phyloP scores from a whole-genome alignment of 2,329 filamentous ascomycete species.

The Gaeumannomyces tritici region DNA sequence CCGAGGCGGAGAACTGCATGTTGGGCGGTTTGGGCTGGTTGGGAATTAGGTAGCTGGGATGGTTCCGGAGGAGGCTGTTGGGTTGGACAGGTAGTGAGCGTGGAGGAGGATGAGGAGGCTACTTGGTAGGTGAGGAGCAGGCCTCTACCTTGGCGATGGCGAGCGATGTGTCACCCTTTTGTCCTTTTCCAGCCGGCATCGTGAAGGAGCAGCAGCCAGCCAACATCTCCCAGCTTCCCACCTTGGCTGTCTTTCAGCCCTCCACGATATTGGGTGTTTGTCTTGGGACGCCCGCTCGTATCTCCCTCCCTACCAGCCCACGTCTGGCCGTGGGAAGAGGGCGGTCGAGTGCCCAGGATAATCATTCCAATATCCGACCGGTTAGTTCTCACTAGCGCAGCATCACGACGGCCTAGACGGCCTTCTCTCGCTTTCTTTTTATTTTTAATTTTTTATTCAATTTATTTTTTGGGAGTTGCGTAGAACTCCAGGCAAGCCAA shows the following conservation, averaged over 20 bases:
- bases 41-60: too few relatives aligned
- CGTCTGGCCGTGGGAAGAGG: neutral
- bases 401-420: too few relatives aligned
- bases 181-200: neutral
- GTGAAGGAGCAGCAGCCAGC: neutral
- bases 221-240: neutral
- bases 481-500: too few relatives aligned
- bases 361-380: too few relatives aligned
- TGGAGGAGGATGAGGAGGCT: neutral
- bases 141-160: neutral
- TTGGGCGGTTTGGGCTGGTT: neutral
- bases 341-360: neutral
- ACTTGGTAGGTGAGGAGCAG: neutral
- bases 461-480: neutral
- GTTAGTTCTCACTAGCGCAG: too few relatives aligned
- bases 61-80: too few relatives aligned
- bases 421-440: neutral
- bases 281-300: neutral
- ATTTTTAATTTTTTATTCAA: neutral
- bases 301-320: neutral
- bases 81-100: neutral
- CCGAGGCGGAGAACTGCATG: constrained; percentile 11
- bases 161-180: neutral
- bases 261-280: too few relatives aligned
- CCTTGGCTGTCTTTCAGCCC: too few relatives aligned